These are phyloP conservation scores for Manihot esculenta DNA, from an alignment of 441 rosid species.

Conservation along the genomic window DNA sequence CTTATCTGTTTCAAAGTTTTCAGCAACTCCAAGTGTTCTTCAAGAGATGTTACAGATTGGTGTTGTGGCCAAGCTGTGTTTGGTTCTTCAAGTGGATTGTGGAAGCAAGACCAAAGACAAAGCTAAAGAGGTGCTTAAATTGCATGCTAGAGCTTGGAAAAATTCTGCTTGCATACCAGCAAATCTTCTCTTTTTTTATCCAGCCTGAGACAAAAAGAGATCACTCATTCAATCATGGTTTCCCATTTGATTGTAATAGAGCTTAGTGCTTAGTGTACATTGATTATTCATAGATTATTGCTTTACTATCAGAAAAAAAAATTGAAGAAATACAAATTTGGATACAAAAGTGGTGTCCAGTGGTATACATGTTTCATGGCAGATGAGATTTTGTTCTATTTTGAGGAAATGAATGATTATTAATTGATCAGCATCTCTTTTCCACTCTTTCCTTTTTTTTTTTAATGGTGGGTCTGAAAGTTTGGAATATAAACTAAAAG, in stretches of 20 bases:
- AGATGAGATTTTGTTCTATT: not conserved
- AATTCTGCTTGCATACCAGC: constrained; percentile 69
- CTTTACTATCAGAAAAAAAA: not conserved
- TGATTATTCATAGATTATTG: not conserved
- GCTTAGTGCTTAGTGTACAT: constrained; percentile 7
- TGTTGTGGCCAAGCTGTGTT: constrained; percentile 70
- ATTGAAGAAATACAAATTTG: not conserved
- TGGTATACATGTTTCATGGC: not conserved
- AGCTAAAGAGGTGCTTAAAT: constrained; percentile 58
- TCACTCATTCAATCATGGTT: not conserved
- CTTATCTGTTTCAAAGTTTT: constrained; percentile 54
- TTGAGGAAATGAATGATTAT: constrained; percentile 17
- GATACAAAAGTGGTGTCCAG: constrained; percentile 5
- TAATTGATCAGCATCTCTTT: too few relatives aligned
- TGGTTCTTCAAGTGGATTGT: constrained; percentile 65
- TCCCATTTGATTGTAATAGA: not conserved
- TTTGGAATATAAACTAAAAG: too few relatives aligned
- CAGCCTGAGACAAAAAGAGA: constrained; percentile 26
- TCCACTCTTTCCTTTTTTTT: not conserved
- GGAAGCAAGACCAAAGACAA: constrained; percentile 52
- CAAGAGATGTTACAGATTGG: constrained; percentile 81
- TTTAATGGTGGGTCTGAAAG: too few relatives aligned
- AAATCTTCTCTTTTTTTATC: constrained; percentile 50
- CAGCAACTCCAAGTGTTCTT: constrained; percentile 44
- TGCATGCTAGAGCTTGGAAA: constrained; percentile 75